These are phyloP conservation scores for Batkoa obscura DNA, from an alignment of 371 early-diverging fungal species.

Conservation along the genomic window DNA sequence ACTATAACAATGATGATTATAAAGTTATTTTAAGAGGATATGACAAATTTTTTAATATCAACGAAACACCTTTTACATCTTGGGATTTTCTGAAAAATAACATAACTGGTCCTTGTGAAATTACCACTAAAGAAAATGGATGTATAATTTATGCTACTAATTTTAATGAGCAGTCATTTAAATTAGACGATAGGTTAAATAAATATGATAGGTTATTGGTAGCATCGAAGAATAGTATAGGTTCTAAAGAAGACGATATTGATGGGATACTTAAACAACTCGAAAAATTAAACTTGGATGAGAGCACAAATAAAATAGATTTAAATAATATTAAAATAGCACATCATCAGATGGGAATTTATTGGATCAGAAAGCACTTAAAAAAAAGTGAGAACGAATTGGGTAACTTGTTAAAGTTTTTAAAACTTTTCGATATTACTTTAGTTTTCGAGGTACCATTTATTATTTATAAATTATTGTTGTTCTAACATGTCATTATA, in stretches of 20 bases:
- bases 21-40: constrained; percentile 69
- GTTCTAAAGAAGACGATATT: constrained; percentile 14
- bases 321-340: constrained; percentile 10
- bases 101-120: constrained; percentile 70
- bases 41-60: constrained; percentile 85
- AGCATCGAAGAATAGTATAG: constrained; percentile 71
- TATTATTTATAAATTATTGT: not conserved
- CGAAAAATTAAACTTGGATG: not conserved
- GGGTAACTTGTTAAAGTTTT: constrained; percentile 48
- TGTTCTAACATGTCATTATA: constrained; percentile 11
- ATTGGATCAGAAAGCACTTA: constrained; percentile 61
- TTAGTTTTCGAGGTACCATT: constrained; percentile 57
- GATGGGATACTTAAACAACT: not conserved
- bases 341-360: constrained; percentile 49
- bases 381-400: constrained; percentile 24
- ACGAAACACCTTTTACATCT: constrained; percentile 33
- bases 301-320: not conserved
- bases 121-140: constrained; percentile 89
- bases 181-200: too few species aligned
- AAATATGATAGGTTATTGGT: constrained; percentile 44
- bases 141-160: constrained; percentile 75
- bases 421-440: constrained; percentile 49
- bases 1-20: not conserved
- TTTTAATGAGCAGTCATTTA: constrained; percentile 16
- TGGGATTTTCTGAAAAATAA: constrained; percentile 32